phyloP scores from a whole-genome alignment of 2,329 filamentous ascomycete genomes.

The Nemania sp. region DNA sequence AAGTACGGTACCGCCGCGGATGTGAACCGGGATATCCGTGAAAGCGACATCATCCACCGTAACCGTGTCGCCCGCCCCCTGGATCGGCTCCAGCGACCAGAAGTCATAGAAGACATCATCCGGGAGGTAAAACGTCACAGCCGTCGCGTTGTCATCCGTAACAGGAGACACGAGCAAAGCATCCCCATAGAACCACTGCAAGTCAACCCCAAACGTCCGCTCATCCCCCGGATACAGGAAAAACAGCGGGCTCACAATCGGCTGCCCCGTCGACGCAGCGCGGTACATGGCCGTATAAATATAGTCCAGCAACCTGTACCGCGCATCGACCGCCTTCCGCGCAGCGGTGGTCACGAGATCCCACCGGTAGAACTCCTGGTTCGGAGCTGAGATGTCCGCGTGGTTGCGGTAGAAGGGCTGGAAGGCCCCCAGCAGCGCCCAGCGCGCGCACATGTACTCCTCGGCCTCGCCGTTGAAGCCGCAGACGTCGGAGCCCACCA shows the following conservation, averaged over 20 bases:
- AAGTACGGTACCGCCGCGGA: slow-evolving; percentile 71
- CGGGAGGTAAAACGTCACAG: slow-evolving; percentile 63
- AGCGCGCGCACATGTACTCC: slow-evolving; percentile 74
- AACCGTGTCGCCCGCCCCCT: slow-evolving; percentile 42
- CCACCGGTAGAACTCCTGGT: slow-evolving; percentile 74
- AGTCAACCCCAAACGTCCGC: slow-evolving; percentile 59
- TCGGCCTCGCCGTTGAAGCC: slow-evolving; percentile 71
- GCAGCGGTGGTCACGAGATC: slow-evolving; percentile 71
- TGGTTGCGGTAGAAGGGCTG: slow-evolving; percentile 78
- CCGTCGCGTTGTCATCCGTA: slow-evolving; percentile 57
- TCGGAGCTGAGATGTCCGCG: slow-evolving; percentile 62
- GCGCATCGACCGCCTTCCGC: slow-evolving; percentile 74
- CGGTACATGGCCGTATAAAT: slow-evolving; percentile 77
- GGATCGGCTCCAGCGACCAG: slow-evolving; percentile 42
- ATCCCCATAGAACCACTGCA: slow-evolving; percentile 64
- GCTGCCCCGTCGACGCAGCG: slow-evolving; percentile 70
- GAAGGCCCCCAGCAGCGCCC: slow-evolving; percentile 75
- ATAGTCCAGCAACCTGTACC: slow-evolving; percentile 86
- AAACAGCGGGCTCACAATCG: slow-evolving; percentile 77
- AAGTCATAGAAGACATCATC: slow-evolving; percentile 65
- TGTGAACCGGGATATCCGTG: slow-evolving; percentile 69
- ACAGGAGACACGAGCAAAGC: slow-evolving; percentile 63
- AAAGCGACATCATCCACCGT: slow-evolving; percentile 43
- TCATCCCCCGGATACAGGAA: slow-evolving; percentile 72
- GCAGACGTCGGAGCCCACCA: slow-evolving; percentile 72